Base-by-base conservation (phyloP, 2,329 filamentous ascomycete species). In the Aspergillus brunneoviolaceus region DNA sequence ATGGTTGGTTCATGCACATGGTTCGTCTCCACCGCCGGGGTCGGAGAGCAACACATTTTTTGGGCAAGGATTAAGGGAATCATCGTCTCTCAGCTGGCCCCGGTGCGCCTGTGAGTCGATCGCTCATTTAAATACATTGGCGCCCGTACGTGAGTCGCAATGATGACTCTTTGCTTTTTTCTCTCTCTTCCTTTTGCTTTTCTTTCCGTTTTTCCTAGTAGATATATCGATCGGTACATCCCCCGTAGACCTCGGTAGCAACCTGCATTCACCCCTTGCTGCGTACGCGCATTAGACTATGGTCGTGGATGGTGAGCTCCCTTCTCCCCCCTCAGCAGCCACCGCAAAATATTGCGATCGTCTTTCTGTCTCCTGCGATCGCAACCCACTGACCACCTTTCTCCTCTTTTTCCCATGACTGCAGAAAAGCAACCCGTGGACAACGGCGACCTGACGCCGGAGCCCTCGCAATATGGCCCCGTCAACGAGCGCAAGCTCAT, bases 401-500 rank as follows among this genome's bases (percentile, higher is more conserved):
- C 23, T 33, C 7, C 4, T 1, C 1, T 0, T 14, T 10, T 10
- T 16, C 16, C 12, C 12, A 45, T 45, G 39, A 7, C 39, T 21
- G 4, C 45, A 59, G 61, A 55, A 29, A 53, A 58, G 33, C 59
- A 57, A 49, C 21, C 35, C 1, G 14, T 57, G 23, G 58, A 64
- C 14, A 49, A 54, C 29, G 60, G 54, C 14, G 57, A 60, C 3
- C 23, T 35, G 16, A 50, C 42, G 19, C 23, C 45, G 21, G 19
- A 47, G 3, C n/a, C 25, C 11, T 54, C 31, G 21, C 51, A 48
- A 19, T 55, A 55, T 21, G 31, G 14, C 12, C 6, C 52, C 19
- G 74, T 73, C 25, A 72, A 72, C 3, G 87, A 91, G 76, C 77
- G 80, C 60, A 83, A 80, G 67, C 80, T 92, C 57, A 81, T 90